Evolutionary conservation across 2,329 filamentous ascomycete genomes (phyloP).

Genomic region (Beauveria bassiana): DNA sequence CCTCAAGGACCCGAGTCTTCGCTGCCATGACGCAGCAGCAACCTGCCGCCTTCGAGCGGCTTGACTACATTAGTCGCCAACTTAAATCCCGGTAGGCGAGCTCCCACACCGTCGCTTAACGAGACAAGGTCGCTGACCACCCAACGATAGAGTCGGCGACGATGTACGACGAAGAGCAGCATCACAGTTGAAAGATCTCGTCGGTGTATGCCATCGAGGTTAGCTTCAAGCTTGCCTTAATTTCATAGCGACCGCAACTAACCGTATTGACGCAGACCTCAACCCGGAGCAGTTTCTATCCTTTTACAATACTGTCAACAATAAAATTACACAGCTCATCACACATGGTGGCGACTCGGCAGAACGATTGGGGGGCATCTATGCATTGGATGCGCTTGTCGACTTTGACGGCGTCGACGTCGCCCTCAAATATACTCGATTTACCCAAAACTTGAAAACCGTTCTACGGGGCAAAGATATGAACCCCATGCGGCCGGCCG

Average conservation of each 20-base stretch:
- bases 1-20: not conserved
- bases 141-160: conserved; percentile 29
- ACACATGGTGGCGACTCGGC: conserved; percentile 78
- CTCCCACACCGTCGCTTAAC: not conserved
- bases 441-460: conserved; percentile 81
- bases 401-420: conserved; percentile 95
- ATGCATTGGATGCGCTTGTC: conserved; percentile 85
- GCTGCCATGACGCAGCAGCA: conserved; percentile 37
- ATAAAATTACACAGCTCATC: conserved; percentile 57
- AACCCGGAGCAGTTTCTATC: conserved; percentile 65
- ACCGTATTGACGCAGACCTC: conserved; percentile 49
- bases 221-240: conserved; percentile 4
- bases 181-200: conserved; percentile 46
- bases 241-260: not conserved
- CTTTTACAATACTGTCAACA: conserved; percentile 51
- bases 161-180: conserved; percentile 46
- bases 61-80: conserved; percentile 47
- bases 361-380: conserved; percentile 85
- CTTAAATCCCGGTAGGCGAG: conserved; percentile 44
- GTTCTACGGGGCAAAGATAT: conserved; percentile 88
- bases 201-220: conserved; percentile 50
- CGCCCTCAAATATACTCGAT: conserved; percentile 87
- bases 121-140: not conserved
- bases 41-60: conserved; percentile 46
- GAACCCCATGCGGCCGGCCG: conserved; percentile 82